Conservation (phyloP, 2,329 filamentous ascomycete genomes). For the Didymella segeticola region DNA sequence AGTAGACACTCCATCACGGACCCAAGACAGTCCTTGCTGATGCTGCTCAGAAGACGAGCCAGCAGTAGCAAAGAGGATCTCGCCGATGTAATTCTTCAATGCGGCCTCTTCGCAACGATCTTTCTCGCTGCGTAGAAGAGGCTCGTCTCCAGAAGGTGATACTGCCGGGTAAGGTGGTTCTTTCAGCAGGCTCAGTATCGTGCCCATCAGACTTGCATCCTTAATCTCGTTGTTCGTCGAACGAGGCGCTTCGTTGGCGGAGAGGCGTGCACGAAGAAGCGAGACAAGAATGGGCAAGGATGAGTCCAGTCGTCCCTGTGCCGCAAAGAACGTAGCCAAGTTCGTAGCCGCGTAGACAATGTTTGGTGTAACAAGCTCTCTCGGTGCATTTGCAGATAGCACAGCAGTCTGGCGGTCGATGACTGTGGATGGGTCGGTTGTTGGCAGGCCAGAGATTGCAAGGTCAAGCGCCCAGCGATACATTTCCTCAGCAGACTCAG, state of each 20-base stretch:
- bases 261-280: conserved; percentile 76
- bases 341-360: conserved; percentile 77
- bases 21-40: conserved; percentile 82
- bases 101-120: conserved; percentile 85
- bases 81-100: conserved; percentile 88
- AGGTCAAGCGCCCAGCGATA: conserved; percentile 80
- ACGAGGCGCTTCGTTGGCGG: conserved; percentile 56
- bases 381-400: conserved; percentile 61
- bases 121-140: conserved; percentile 68
- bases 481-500: conserved; percentile 72
- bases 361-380: conserved; percentile 69
- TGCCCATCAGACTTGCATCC: conserved; percentile 36
- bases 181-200: conserved; percentile 46
- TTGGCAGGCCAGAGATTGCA: conserved; percentile 64
- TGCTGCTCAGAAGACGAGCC: conserved; percentile 46
- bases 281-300: conserved; percentile 88
- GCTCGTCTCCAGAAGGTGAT: conserved; percentile 71
- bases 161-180: conserved; percentile 72
- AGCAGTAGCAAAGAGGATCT: conserved; percentile 83
- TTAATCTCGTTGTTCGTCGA: conserved; percentile 24
- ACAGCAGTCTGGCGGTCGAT: conserved; percentile 70
- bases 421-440: conserved; percentile 50
- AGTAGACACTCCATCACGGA: conserved; percentile 77
- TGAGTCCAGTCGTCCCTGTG: conserved; percentile 67
- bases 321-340: conserved; percentile 78